Evolutionary conservation across 2,329 filamentous ascomycete genomes (phyloP).

Genomic region (Pseudopithomyces chartarum): DNA sequence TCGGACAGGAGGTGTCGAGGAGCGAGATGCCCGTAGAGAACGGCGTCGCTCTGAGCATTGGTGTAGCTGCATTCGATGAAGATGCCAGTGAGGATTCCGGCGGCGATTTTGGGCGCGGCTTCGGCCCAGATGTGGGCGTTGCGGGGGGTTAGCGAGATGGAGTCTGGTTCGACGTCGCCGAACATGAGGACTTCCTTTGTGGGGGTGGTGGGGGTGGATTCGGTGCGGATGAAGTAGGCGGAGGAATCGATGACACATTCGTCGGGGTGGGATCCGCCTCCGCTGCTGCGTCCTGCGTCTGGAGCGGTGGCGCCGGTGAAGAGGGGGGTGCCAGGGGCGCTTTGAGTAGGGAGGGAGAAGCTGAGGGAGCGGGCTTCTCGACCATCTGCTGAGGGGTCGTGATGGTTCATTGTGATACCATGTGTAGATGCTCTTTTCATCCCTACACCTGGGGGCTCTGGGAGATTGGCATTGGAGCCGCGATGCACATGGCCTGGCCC

Average conservation of each 20-base stretch:
- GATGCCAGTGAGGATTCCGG: conserved; percentile 74
- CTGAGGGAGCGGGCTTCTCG: conserved; percentile 40
- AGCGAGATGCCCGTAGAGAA: conserved; percentile 86
- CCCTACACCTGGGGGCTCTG: conserved; percentile 39
- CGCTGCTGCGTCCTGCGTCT: conserved; percentile 25
- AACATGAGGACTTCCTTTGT: conserved; percentile 82
- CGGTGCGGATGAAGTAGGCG: conserved; percentile 88
- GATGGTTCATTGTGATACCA: conserved; percentile 10
- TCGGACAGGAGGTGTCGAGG: conserved; percentile 83
- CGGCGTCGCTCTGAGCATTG: conserved; percentile 75
- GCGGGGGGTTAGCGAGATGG: conserved; percentile 77
- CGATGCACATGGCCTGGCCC: conserved; percentile 51
- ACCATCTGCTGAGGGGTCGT: conserved; percentile 16
- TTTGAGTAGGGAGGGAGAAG: conserved; percentile 40
- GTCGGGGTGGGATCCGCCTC: conserved; percentile 29
- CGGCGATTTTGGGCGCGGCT: conserved; percentile 81
- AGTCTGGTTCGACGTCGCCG: conserved; percentile 93
- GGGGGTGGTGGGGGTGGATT: conserved; percentile 46
- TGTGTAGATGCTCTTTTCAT: conserved; percentile 26
- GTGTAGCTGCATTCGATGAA: conserved; percentile 97
- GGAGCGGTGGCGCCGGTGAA: conserved; percentile 17
- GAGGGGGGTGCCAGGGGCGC: conserved; percentile 43
- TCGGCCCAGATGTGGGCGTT: conserved; percentile 86
- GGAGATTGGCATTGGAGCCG: conserved; percentile 48
- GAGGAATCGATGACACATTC: conserved; percentile 83